These are phyloP conservation scores for Rhizoctonia solani DNA, from an alignment of 1,284 basidiomycete species.

Conservation along the genomic window DNA sequence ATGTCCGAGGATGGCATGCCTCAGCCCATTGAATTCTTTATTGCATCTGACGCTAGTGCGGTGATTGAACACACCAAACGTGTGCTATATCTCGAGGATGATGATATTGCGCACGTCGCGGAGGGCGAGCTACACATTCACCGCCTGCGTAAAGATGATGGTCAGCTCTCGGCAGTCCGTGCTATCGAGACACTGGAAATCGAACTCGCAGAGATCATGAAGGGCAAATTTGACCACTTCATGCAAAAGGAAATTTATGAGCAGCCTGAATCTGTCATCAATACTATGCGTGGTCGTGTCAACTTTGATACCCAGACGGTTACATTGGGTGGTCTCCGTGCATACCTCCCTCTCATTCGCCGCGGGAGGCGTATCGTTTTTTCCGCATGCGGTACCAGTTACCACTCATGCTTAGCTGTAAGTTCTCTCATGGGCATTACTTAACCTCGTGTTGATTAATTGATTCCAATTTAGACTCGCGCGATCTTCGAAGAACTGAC, in stretches of 20 bases:
- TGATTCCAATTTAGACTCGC: constrained; percentile 60
- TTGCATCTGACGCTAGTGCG: constrained; percentile 96
- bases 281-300: constrained; percentile 99
- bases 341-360: constrained; percentile 94
- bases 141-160: constrained; percentile 90
- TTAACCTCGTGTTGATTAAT: constrained; percentile 1
- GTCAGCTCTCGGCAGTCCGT: constrained; percentile 73
- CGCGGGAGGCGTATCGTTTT: constrained; percentile 95
- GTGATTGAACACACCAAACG: constrained; percentile 99
- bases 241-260: constrained; percentile 99
- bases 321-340: constrained; percentile 93
- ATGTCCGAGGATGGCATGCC: constrained; percentile 98
- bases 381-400: constrained; percentile 96
- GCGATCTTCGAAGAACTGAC: constrained; percentile 99
- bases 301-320: constrained; percentile 95
- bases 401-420: constrained; percentile 92
- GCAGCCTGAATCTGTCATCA: constrained; percentile 99
- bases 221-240: constrained; percentile 99
- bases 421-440: constrained; percentile 37
- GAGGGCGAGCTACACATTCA: constrained; percentile 99
- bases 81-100: constrained; percentile 98
- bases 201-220: constrained; percentile 99
- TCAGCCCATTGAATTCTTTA: constrained; percentile 99
- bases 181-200: constrained; percentile 99
- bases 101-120: constrained; percentile 97